These are phyloP conservation scores for Arachis hypogaea DNA, from an alignment of 306 rosid genomes.

Conservation along the genomic window DNA sequence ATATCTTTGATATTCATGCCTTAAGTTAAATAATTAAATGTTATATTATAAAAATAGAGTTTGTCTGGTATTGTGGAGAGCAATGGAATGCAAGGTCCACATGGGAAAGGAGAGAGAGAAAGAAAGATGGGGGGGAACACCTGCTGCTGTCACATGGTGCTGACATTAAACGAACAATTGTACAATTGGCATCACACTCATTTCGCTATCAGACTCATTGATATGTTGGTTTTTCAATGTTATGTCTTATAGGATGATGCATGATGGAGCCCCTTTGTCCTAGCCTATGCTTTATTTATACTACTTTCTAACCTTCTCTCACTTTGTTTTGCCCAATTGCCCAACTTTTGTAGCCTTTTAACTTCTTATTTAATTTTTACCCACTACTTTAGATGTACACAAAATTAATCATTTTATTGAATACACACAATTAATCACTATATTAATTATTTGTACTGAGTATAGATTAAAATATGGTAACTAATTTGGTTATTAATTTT, in stretches of 20 bases:
- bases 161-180: slow-evolving; percentile 43
- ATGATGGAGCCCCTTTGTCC: slow-evolving; percentile 40
- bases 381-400: no score
- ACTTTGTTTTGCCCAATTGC: slow-evolving; percentile 23
- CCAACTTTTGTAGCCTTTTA: slow-evolving; percentile 38
- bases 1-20: no score
- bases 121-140: slow-evolving; percentile 28
- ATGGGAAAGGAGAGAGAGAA: slow-evolving; percentile 28
- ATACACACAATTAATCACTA: no score
- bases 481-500: no score
- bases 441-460: no score
- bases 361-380: not conserved
- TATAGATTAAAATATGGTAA: no score
- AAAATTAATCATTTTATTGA: no score
- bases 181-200: slow-evolving; percentile 42
- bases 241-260: slow-evolving; percentile 6
- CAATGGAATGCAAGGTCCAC: slow-evolving; percentile 35
- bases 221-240: slow-evolving; percentile 8
- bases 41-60: not conserved
- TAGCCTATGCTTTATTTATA: slow-evolving; percentile 25
- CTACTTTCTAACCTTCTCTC: slow-evolving; percentile 18
- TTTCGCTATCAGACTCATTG: slow-evolving; percentile 41
- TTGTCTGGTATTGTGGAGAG: slow-evolving; percentile 34
- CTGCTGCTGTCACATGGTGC: slow-evolving; percentile 54
- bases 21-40: no score